Evolutionary conservation across 257 asterid species (phyloP), one percentile per base, ranked within the genome.

Genomic region (Eucommia ulmoides): DNA sequence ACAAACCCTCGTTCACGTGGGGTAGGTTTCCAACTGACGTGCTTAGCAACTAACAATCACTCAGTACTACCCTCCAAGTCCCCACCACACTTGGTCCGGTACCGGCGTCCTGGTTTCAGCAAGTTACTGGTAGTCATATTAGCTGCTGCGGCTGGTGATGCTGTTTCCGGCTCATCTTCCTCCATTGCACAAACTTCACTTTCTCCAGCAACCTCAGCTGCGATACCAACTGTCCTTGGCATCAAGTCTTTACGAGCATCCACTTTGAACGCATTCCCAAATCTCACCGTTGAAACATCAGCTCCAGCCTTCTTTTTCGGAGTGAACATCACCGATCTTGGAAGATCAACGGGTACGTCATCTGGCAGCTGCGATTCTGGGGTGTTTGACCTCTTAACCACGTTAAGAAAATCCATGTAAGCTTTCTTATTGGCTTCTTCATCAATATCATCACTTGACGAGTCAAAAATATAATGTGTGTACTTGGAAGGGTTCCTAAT

Each of bases 401-500:
- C 23, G 50, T 70, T 60, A 52, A 78, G 56, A 20, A 78, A 60
- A 55, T 80, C 89, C 78, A 61, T 48, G 64, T 41, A 74, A 10
- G 94, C 96, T 50, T 65, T 66, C 21, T 62, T 61, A 56, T 89
- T 89, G 25, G 88, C 73, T 55, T 60, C 74, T 19, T 78, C 93
- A 55, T 82, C 81, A 79, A 80, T 57, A 60, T 72, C 76, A 3
- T 65, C 70, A 12, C 20, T 42, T 3, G 81, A 51, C 11, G 85
- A 70, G 50, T 74, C 78, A 33, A 85, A 72, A 8, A 81, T 62
- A 48, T 82, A 88, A 45, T 73, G 79, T 2, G 76, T 82, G 69
- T 84, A 88, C 58, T 67, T 84, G n/a, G 94, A 70, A 45, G 96
- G 96, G 76, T 85, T 80, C 66, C 72, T 74, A 18, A 82, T 7